Conservation (phyloP, 2,329 filamentous ascomycete species). For the Elsinoe perseae region DNA sequence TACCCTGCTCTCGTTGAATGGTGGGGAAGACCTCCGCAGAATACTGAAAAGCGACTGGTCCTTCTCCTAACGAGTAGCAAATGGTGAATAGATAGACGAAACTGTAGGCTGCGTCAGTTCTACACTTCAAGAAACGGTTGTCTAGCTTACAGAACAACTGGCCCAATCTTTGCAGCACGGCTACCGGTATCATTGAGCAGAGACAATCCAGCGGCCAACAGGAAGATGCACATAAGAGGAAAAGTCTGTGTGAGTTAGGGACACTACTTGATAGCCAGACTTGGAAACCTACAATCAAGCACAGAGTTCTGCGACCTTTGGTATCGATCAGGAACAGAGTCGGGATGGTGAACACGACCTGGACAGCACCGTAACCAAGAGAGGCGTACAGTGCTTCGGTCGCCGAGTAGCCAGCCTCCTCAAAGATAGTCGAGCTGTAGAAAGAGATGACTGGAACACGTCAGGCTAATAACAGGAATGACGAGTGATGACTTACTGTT, state of each 20-base stretch:
- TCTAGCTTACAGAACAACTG: conserved; percentile 26
- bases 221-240: conserved; percentile 42
- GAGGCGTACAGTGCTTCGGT: conserved; percentile 44
- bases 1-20: conserved; percentile 41
- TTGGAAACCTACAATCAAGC: conserved; percentile 3
- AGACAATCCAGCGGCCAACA: conserved; percentile 42
- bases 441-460: conserved; percentile 18
- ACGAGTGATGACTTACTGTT: conserved; percentile 15
- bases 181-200: conserved; percentile 28
- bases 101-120: not conserved
- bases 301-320: conserved; percentile 27
- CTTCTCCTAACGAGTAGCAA: conserved; percentile 22
- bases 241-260: conserved; percentile 31
- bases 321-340: conserved; percentile 48
- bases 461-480: not conserved
- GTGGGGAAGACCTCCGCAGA: conserved; percentile 37
- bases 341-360: conserved; percentile 52
- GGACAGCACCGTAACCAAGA: conserved; percentile 52
- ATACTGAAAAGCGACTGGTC: conserved; percentile 26
- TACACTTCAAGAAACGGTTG: not conserved
- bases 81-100: conserved; percentile 37
- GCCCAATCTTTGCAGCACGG: conserved; percentile 30
- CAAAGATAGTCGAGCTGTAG: conserved; percentile 20
- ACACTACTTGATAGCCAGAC: not conserved
- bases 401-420: conserved; percentile 23